A percentile compares a stretch with the other conserved stretches of the same genome.
Conservation (phyloP, 106 monocot species). For the Posidonia australis region DNA sequence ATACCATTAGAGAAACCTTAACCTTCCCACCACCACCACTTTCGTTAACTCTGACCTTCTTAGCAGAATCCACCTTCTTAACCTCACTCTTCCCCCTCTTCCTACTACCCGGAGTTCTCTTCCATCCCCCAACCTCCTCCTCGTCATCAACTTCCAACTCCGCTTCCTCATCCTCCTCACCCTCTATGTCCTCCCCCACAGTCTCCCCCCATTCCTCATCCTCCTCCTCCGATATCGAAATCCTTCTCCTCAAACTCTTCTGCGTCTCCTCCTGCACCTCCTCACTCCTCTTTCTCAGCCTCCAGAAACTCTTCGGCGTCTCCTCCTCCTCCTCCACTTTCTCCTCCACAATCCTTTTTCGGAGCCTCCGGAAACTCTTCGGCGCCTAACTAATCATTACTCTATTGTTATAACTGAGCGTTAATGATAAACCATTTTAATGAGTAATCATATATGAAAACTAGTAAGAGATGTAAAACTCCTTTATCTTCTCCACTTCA, state of each 20-base stretch:
- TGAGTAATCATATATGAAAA: no score
- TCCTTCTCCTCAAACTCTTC: constrained; percentile 40
- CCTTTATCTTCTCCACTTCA: no score
- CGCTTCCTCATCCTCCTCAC: constrained; percentile 1
- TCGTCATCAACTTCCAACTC: background rate
- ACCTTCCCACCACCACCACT: background rate
- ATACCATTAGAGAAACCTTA: background rate
- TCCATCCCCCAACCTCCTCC: background rate
- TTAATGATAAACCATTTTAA: no score
- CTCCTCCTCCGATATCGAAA: constrained; percentile 3
- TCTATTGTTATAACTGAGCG: no score
- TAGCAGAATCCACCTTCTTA: constrained; percentile 22
- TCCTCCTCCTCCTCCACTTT: constrained; percentile 13
- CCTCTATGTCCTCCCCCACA: constrained; percentile 35
- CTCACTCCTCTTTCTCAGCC: constrained; percentile 30
- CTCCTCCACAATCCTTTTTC: constrained; percentile 14
- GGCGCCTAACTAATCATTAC: no score
- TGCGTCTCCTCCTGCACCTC: constrained; percentile 29
- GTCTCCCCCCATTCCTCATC: constrained; percentile 21
- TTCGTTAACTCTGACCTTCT: constrained; percentile 23
- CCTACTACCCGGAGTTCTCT: background rate
- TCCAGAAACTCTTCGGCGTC: constrained; percentile 38
- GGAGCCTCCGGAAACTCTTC: constrained; percentile 40
- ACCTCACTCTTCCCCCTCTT: constrained; percentile 1
- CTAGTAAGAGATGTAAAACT: no score